Conservation (phyloP, 768 basidiomycete species). For the Hortiboletus campestris region DNA sequence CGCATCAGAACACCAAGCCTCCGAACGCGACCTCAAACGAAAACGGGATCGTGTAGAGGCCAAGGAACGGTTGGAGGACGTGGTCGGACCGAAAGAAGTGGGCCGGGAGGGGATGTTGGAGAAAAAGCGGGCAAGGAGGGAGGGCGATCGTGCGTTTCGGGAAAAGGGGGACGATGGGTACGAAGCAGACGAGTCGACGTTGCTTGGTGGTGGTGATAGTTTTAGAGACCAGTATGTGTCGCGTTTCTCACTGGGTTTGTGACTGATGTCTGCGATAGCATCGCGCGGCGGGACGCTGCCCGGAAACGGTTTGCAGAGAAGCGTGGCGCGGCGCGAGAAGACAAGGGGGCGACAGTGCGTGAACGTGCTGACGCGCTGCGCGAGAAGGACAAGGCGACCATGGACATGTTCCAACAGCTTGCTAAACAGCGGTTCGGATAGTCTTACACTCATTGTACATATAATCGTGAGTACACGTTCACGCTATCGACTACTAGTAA, state of each 20-base stretch:
- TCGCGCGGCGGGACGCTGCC: conserved; percentile 74
- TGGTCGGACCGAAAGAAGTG: conserved; percentile 75
- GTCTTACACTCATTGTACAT: conserved; percentile 17
- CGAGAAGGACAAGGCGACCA: conserved; percentile 86
- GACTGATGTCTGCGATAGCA: conserved; percentile 40
- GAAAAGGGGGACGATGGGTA: conserved; percentile 73
- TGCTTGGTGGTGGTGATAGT: conserved; percentile 82
- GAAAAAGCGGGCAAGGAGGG: conserved; percentile 76
- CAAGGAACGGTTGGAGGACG: conserved; percentile 70
- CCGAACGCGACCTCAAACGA: conserved; percentile 55
- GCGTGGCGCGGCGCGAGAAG: conserved; percentile 39
- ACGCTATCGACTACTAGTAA: background rate
- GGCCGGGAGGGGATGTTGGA: conserved; percentile 85
- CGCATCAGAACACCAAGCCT: conserved; percentile 47
- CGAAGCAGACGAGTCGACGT: conserved; percentile 74
- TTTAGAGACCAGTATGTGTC: conserved; percentile 70
- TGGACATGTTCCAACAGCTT: conserved; percentile 94
- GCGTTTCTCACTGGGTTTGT: background rate
- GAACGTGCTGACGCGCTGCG: conserved; percentile 64
- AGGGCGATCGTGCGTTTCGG: conserved; percentile 65
- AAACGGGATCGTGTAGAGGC: conserved; percentile 67
- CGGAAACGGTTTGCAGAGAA: conserved; percentile 60
- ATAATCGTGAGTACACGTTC: conserved; percentile 13
- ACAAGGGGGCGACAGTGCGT: conserved; percentile 47
- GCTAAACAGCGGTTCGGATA: conserved; percentile 87